Conservation (phyloP, 2,329 filamentous ascomycete species). For the Raffaelea ambrosiae region DNA sequence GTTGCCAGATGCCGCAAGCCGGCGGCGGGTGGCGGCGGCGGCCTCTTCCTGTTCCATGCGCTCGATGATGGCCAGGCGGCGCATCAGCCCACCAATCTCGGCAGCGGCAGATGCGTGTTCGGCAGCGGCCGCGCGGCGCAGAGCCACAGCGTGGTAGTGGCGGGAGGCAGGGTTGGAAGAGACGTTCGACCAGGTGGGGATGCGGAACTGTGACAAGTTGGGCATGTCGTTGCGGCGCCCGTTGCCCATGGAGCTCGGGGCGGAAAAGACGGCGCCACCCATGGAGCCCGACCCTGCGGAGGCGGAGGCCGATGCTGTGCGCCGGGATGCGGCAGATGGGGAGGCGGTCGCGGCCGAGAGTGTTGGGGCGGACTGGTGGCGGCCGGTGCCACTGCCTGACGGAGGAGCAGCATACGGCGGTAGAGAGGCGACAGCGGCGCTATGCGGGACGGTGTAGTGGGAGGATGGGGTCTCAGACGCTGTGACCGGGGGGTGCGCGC, state of each 20-base stretch:
- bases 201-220: constrained; percentile 44
- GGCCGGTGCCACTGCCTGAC: constrained; percentile 3
- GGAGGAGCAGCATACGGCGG: constrained; percentile 40
- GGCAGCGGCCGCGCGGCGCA: constrained; percentile 46
- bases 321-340: not conserved
- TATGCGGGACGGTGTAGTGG: constrained; percentile 42
- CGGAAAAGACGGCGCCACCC: constrained; percentile 31
- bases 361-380: constrained; percentile 7
- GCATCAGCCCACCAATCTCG: constrained; percentile 18
- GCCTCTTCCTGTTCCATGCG: constrained; percentile 27
- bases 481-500: constrained; percentile 23
- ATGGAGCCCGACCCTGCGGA: constrained; percentile 35
- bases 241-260: constrained; percentile 8
- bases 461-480: constrained; percentile 59
- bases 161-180: constrained; percentile 46
- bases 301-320: constrained; percentile 3
- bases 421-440: constrained; percentile 29
- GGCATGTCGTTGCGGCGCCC: constrained; percentile 25
- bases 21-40: constrained; percentile 10
- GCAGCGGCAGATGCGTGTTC: constrained; percentile 25
- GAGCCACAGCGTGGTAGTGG: constrained; percentile 56
- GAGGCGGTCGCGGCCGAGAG: too few relatives aligned
- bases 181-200: constrained; percentile 50
- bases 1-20: constrained; percentile 2
- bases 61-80: constrained; percentile 24